Percentiles rank a stretch among this genome's conserved stretches.
phyloP scores from a whole-genome alignment of 306 rosid species.

The Acacia confusa region DNA sequence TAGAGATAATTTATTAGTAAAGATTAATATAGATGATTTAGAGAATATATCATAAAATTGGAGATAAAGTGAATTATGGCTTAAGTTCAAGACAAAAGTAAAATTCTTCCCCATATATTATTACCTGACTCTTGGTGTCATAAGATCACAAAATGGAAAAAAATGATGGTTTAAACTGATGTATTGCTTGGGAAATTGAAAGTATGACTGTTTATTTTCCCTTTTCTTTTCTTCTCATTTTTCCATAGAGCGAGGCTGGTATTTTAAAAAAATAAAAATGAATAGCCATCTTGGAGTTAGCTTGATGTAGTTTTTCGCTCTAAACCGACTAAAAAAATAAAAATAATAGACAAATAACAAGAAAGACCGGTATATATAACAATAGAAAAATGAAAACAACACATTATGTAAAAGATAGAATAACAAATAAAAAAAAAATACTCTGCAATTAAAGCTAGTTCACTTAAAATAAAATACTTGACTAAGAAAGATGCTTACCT shows the following conservation, averaged over 20 bases:
- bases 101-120: background rate
- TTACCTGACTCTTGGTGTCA: background rate
- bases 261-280: too few species aligned
- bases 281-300: too few species aligned
- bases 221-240: background rate
- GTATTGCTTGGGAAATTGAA: background rate
- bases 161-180: background rate
- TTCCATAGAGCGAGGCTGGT: background rate
- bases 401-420: background rate
- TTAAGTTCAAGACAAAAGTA: too few species aligned
- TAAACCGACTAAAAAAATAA: background rate
- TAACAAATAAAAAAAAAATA: background rate
- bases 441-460: background rate
- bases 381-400: background rate
- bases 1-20: too few species aligned
- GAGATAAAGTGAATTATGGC: too few species aligned
- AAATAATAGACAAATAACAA: background rate
- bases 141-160: background rate
- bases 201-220: background rate
- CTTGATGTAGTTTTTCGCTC: too few species aligned
- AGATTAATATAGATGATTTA: too few species aligned
- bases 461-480: background rate
- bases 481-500: background rate
- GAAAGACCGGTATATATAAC: background rate
- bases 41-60: background rate